These are phyloP conservation scores for Ambrosia trifida DNA, from an alignment of 129 eudicot genomes.

Conservation along the genomic window DNA sequence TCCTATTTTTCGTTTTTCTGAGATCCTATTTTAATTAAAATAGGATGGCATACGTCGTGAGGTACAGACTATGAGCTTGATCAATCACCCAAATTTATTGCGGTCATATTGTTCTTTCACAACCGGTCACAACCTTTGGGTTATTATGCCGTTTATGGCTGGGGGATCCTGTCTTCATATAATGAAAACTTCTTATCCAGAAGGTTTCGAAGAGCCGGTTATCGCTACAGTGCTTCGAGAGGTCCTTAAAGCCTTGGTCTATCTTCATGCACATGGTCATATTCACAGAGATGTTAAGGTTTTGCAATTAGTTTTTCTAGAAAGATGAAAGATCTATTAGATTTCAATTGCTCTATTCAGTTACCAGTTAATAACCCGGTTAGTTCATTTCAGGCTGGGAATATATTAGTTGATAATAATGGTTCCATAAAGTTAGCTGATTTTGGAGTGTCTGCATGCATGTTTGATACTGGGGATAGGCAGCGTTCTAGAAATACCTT, in stretches of 20 bases:
- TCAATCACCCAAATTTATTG: conserved; percentile 83
- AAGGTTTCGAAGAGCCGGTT: conserved; percentile 93
- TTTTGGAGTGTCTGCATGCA: conserved; percentile 94
- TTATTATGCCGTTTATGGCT: conserved; percentile 97
- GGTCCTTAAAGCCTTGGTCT: conserved; percentile 89
- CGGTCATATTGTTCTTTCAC: conserved; percentile 91
- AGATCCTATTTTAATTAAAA: conserved; percentile 8
- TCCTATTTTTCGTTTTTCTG: conserved; percentile 9
- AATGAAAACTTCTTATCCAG: conserved; percentile 87
- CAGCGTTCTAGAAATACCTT: conserved; percentile 90
- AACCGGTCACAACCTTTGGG: conserved; percentile 86
- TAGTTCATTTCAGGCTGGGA: conserved; percentile 74
- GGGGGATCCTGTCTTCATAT: conserved; percentile 96
- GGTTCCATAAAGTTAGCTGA: conserved; percentile 91
- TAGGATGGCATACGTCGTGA: conserved; percentile 98
- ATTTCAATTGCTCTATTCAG: neutral
- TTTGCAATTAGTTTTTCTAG: conserved; percentile 22
- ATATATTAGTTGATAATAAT: conserved; percentile 71
- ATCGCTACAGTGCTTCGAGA: conserved; percentile 89
- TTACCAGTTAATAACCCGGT: conserved; percentile 13
- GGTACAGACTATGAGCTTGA: conserved; percentile 90
- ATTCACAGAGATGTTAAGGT: conserved; percentile 99
- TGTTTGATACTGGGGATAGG: conserved; percentile 97
- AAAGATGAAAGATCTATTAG: conserved; percentile 18
- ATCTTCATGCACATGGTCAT: conserved; percentile 93